Evolutionary conservation across 1,139 yeast species (phyloP).

Genomic region (Keqinozyma sinolaborantium): DNA sequence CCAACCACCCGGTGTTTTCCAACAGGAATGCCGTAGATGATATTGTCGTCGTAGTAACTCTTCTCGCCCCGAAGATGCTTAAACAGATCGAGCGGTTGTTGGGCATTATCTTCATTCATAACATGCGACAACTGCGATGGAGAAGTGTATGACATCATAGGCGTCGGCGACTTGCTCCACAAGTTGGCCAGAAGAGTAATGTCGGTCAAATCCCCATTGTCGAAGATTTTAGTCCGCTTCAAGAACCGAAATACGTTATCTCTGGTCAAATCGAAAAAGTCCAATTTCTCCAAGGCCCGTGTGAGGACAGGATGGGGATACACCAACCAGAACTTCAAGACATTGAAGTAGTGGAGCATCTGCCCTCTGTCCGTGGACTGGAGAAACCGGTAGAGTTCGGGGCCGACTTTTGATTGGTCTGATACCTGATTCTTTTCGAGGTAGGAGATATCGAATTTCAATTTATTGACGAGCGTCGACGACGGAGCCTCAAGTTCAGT

Average conservation of each 20-base stretch:
- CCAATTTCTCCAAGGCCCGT: constrained; percentile 11
- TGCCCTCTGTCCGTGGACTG: constrained; percentile 33
- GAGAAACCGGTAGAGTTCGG: constrained; percentile 24
- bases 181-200: constrained; percentile 27
- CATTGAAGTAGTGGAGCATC: constrained; percentile 20
- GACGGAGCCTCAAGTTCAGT: constrained; percentile 1
- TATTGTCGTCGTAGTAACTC: constrained; percentile 2
- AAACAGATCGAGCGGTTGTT: constrained; percentile 4
- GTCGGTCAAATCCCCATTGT: constrained; percentile 18
- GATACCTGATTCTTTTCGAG: constrained; percentile 4
- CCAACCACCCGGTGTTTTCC: constrained; percentile 2
- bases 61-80: constrained; percentile 4
- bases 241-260: constrained; percentile 16
- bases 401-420: constrained; percentile 11
- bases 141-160: constrained; percentile 18
- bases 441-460: not conserved
- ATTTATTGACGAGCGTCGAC: not conserved
- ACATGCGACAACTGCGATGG: constrained; percentile 15
- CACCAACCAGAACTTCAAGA: constrained; percentile 26
- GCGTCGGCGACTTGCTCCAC: constrained; percentile 18
- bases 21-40: constrained; percentile 4
- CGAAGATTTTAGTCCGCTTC: constrained; percentile 21
- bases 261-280: constrained; percentile 15
- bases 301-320: constrained; percentile 32
- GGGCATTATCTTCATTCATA: not conserved